Evolutionary conservation across 1,139 yeast genomes (phyloP), one percentile per base, ranked within the genome.

Genomic region (Geotrichum bryndzae): DNA sequence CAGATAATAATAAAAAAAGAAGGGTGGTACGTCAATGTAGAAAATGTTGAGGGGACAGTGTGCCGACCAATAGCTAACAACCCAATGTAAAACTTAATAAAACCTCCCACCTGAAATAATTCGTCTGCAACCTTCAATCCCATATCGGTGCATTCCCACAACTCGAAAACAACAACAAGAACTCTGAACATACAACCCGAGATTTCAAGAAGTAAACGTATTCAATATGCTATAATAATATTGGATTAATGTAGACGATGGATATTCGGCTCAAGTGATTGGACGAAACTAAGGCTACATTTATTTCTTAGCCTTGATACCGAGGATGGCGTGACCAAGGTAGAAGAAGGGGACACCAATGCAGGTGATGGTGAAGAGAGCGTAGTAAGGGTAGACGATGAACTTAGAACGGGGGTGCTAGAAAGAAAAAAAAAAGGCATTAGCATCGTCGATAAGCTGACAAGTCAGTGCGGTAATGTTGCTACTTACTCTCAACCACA

Each of bases 321-420:
- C 63, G 11, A 58, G 46, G 45, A 68, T 59, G 57, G 96, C 96
- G 81, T 95, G 87, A 70, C 88, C 94, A 61, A 88, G 76, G 83
- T 87, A 90, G 80, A 77, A 84, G 69, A 87, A 79, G 70, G 96
- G 89, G 67, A 84, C 82, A 67, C 83, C 82, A 63, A 90, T 82
- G 66, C 76, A 73, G 69, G 91, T 80, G 66, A 87, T 81, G 66
- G 92, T 81, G 80, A 91, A 88, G 69, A 89, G 80, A 68, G 91
- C 95, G 82, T 85, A 89, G 84, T 87, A 92, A 76, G 97, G 97
- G 79, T 88, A 89, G 70, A 91, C 83, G 76, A 87, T 79, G 73
- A 83, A 79, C 80, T 89, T 90, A 69, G 97, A 85, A 79, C 92
- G 86, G 54, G 79, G 78, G 63, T 73, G 72, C 61, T 58, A 50